Base-by-base conservation (phyloP, 768 basidiomycete genomes). In the Pleurotus cornucopiae region DNA sequence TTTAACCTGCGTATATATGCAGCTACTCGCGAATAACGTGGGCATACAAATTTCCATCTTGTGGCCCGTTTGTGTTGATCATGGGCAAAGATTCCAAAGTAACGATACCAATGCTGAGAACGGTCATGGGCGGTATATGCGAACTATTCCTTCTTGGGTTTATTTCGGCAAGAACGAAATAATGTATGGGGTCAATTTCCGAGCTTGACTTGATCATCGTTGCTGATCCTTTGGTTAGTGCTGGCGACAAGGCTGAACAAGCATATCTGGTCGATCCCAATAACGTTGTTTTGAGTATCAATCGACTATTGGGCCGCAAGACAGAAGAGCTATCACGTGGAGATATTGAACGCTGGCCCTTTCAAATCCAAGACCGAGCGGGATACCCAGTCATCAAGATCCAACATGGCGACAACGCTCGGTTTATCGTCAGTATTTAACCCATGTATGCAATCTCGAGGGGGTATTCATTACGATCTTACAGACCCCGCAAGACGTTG, bases 401-500 rank as follows among this genome's bases (percentile, higher is more conserved):
- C 61, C 68, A 82, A 60, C 78, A 80, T 72, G 74, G 78, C 58
- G 79, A 80, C 38, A 80, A 83, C 62, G 68, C 70, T 45, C 82
- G 81, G 67, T 72, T 80, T 49, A 85, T 86, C 61, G 76, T 79
- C 56, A 5, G 23, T 5, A 20, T 58, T 16, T 47, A 12, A 16
- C 2, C 18, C 21, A 7, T 26, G 18, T 40, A 14, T 16, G 23
- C 4, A 2, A 38, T 34, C 4, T 13, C 37, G 7, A 26, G 4
- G 48, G 11, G 7, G 6, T 9, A 2, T 30, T 30, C 7, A 30
- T 49, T 11, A 1, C 11, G 7, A 23, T 7, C 2, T 30, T 37
- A 9, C 48, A 78, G 77, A 78, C 81, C 46, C 83, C 84, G 3
- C 84, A 87, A 68, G 84, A 89, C 69, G 79, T 87, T 57, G 82